A percentile compares a stretch with the other conserved stretches of the same genome.
These are phyloP conservation scores for Kodamaea sp. DNA, from an alignment of 1,139 yeast genomes.

Conservation along the genomic window DNA sequence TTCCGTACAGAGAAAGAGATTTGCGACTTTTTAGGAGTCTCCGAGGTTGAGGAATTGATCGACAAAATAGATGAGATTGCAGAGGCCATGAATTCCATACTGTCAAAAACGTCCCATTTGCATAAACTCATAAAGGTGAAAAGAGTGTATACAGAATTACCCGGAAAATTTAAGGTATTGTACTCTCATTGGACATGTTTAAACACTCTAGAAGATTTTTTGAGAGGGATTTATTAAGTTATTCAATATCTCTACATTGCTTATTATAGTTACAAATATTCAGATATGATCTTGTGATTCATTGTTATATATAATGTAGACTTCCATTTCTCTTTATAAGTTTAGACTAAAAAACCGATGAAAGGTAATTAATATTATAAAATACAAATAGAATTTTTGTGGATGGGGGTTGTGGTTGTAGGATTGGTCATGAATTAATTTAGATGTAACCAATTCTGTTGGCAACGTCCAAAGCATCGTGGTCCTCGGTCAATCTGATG, in stretches of 20 bases:
- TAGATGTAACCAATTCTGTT: slow-evolving; percentile 99
- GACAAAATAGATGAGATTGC: slow-evolving; percentile 3
- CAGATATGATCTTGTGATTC: background rate
- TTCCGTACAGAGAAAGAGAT: slow-evolving; percentile 28
- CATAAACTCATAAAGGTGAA: slow-evolving; percentile 3
- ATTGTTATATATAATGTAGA: slow-evolving; percentile 1
- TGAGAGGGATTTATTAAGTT: background rate
- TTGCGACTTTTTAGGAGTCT: slow-evolving; percentile 27
- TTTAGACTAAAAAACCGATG: slow-evolving; percentile 14
- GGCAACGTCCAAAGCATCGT: slow-evolving; percentile 99
- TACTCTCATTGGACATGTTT: slow-evolving; percentile 1
- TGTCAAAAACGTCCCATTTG: background rate
- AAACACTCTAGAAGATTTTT: background rate
- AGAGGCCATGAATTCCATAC: too few relatives aligned
- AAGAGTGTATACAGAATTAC: slow-evolving; percentile 2
- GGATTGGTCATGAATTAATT: slow-evolving; percentile 17
- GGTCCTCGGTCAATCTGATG: slow-evolving; percentile 98
- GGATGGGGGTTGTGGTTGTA: slow-evolving; percentile 9
- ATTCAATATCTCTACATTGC: too few relatives aligned
- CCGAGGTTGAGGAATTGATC: slow-evolving; percentile 31
- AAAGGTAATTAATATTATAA: slow-evolving; percentile 13
- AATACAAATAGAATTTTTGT: slow-evolving; percentile 16
- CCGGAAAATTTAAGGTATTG: slow-evolving; percentile 1
- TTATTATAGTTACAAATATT: background rate
- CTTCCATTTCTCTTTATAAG: slow-evolving; percentile 15